Evolutionary conservation across 441 rosid genomes (phyloP).

Genomic region (Gossypium schwendimanii): DNA sequence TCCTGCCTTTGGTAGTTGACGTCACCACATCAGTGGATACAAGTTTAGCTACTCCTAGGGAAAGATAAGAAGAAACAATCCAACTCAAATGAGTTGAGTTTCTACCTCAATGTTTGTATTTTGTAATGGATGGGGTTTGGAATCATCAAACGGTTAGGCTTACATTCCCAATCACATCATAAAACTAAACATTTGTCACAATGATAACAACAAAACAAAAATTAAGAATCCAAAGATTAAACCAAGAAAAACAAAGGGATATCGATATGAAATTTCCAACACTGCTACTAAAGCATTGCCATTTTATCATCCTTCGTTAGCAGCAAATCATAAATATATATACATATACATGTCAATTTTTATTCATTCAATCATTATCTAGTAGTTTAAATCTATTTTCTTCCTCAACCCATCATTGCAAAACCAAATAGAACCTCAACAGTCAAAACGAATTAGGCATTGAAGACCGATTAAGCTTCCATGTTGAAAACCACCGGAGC

Average conservation of each 20-base stretch:
- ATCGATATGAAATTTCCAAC: not conserved
- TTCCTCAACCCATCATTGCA: not conserved
- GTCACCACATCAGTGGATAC: too few relatives aligned
- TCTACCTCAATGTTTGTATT: too few relatives aligned
- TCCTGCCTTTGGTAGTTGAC: too few relatives aligned
- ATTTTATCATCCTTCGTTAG: not conserved
- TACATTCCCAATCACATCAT: too few relatives aligned
- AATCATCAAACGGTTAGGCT: too few relatives aligned
- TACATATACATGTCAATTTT: not conserved
- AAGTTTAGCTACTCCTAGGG: too few relatives aligned
- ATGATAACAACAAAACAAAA: not conserved
- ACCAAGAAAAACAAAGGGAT: not conserved
- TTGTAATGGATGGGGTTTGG: too few relatives aligned
- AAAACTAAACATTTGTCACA: not conserved
- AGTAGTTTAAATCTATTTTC: not conserved
- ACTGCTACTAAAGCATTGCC: not conserved
- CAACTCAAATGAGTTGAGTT: too few relatives aligned
- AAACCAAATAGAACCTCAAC: not conserved
- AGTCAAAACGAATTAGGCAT: not conserved
- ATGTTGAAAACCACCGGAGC: conserved; percentile 18
- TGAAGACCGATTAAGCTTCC: not conserved
- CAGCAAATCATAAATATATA: not conserved
- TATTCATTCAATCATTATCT: not conserved
- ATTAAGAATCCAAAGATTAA: not conserved
- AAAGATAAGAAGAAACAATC: too few relatives aligned